These are phyloP conservation scores for Leishmania turanica DNA, from an alignment of 208 protist species.

Conservation along the genomic window DNA sequence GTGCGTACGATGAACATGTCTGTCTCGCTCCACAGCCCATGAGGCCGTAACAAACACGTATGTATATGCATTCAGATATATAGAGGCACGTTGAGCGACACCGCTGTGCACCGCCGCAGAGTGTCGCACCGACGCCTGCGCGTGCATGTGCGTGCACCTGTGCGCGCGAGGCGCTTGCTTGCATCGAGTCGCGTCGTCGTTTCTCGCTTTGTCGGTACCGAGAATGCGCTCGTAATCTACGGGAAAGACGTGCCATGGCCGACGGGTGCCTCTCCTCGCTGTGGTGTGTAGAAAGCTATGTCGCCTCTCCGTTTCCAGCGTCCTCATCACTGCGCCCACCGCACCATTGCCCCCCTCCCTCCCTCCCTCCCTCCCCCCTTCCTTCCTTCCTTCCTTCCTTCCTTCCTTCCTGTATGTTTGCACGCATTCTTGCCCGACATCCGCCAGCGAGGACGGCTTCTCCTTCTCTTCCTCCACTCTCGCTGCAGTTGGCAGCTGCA, in stretches of 20 bases:
- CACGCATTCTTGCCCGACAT: background rate
- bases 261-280: background rate
- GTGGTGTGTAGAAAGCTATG: background rate
- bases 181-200: background rate
- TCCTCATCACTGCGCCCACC: background rate
- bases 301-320: background rate
- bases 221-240: background rate
- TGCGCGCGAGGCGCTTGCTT: background rate
- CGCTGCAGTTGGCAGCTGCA: background rate
- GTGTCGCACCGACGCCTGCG: background rate
- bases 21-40: background rate
- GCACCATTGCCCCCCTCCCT: background rate
- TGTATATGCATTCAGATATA: background rate
- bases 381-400: background rate
- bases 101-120: background rate
- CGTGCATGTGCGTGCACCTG: background rate
- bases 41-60: background rate
- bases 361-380: too few relatives aligned
- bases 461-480: background rate
- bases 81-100: background rate
- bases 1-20: background rate
- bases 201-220: background rate
- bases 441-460: background rate
- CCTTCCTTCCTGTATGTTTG: background rate
- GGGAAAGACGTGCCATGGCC: background rate